Conservation (phyloP, 2,329 filamentous ascomycete genomes). For the Coniochaeta sp. region DNA sequence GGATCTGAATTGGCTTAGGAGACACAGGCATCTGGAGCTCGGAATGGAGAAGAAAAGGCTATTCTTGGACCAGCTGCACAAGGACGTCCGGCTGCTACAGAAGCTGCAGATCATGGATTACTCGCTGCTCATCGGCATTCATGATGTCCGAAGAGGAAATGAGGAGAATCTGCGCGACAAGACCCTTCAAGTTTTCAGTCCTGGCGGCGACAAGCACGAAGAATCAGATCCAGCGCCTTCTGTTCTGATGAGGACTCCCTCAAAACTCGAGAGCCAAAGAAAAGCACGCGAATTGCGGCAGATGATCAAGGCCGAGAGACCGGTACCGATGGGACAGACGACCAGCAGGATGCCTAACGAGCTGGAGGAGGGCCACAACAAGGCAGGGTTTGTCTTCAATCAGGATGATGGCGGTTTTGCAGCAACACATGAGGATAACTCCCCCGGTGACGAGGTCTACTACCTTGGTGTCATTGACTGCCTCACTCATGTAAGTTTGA, state of each 20-base stretch:
- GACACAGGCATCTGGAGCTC: slow-evolving; percentile 78
- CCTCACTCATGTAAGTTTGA: slow-evolving; percentile 75
- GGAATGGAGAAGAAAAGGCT: slow-evolving; percentile 80
- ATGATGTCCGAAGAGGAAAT: slow-evolving; percentile 84
- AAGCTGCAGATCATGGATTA: slow-evolving; percentile 97
- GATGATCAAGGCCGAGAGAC: slow-evolving; percentile 87
- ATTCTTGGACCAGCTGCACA: slow-evolving; percentile 83
- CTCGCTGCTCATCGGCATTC: slow-evolving; percentile 87
- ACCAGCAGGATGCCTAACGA: slow-evolving; percentile 85
- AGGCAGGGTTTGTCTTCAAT: slow-evolving; percentile 74
- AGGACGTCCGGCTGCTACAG: slow-evolving; percentile 81
- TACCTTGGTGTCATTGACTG: slow-evolving; percentile 98
- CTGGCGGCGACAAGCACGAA: slow-evolving; percentile 59
- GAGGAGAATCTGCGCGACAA: slow-evolving; percentile 88
- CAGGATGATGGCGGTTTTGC: slow-evolving; percentile 88
- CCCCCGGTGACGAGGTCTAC: slow-evolving; percentile 84
- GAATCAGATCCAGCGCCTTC: slow-evolving; percentile 46
- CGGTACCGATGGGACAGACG: slow-evolving; percentile 83
- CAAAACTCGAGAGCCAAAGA: slow-evolving; percentile 82
- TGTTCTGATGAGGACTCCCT: slow-evolving; percentile 78
- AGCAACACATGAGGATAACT: slow-evolving; percentile 85
- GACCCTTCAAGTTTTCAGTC: slow-evolving; percentile 89
- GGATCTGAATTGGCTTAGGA: slow-evolving; percentile 90
- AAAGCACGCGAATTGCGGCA: slow-evolving; percentile 88
- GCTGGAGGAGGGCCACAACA: slow-evolving; percentile 65